Evolutionary conservation across 2,329 filamentous ascomycete genomes (phyloP), one percentile per base, ranked within the genome.

Genomic region (Hansfordia pulvinata): DNA sequence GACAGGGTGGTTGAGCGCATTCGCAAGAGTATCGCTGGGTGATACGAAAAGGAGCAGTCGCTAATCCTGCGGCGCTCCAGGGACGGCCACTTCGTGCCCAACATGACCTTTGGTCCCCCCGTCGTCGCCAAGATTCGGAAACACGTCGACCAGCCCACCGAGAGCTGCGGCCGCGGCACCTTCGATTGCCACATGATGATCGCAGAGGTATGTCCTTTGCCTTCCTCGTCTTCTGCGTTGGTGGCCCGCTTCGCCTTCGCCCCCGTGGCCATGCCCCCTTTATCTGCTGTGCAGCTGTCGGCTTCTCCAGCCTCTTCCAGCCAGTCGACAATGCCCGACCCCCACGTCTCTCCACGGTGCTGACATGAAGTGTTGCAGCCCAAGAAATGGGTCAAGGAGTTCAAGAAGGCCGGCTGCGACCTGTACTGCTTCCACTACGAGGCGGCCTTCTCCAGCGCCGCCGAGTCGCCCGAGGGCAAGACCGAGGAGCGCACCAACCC

Each of bases 121-220:
- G 85, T 98, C 19, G 90, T 98, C 23, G 88, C 84, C 41, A 93
- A 88, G 62, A 90, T 98, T 44, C 76, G 90, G 35, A 64, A 70
- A 23, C 81, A 93, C 44, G 86, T 98, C 43, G 76, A 83, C 30
- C 66, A 68, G 40, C 86, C 85, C 3, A 63, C 64, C 20, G 60
- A 67, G 27, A 67, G 67, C 18, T 63, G 78, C 39, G 85, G 81
- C 28, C 80, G 76, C 42, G 90, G 90, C 35, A 96, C 88, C 10
- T 98, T 98, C 52, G 90, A 98, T 57, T 98, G 90, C 67, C 90
- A 98, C 58, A 96, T 98, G 90, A 98, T 98, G 90, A 93, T 98
- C 49, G 76, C 84, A 44, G 88, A 98, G 78, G 83, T 88, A 64
- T 41, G 56, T 33, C n/a, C 18, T n/a, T 8, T n/a, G 6, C 17